Evolutionary conservation across 164 flowering plant genomes (phyloP).

Genomic region (Euptelea pleiosperma): DNA sequence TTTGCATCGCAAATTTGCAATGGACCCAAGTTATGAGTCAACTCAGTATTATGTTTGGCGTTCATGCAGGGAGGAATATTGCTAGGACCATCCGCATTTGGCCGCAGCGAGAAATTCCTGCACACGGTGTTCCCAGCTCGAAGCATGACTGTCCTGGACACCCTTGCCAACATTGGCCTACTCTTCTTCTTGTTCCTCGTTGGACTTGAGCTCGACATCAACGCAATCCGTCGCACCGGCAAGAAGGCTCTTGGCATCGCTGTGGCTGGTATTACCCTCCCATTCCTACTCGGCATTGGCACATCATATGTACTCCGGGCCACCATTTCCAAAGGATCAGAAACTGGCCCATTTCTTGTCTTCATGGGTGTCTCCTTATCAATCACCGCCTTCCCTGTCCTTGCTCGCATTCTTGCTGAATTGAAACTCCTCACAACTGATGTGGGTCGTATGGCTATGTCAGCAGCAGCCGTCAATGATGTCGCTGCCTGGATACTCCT

Average conservation of each 20-base stretch:
- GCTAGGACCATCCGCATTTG: slow-evolving; percentile 31
- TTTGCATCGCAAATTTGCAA: too few species aligned
- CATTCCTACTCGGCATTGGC: slow-evolving; percentile 27
- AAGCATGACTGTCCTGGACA: slow-evolving; percentile 30
- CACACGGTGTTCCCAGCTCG: slow-evolving; percentile 23
- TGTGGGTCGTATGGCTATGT: slow-evolving; percentile 34
- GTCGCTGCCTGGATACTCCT: slow-evolving; percentile 37
- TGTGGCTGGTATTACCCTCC: slow-evolving; percentile 24
- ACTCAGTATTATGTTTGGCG: too few species aligned
- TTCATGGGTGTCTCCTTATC: slow-evolving; percentile 38
- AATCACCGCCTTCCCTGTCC: slow-evolving; percentile 37
- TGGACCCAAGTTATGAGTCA: too few species aligned
- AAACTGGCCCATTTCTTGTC: slow-evolving; percentile 22
- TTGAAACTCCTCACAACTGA: slow-evolving; percentile 34
- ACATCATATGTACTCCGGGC: slow-evolving; percentile 21
- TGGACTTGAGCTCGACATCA: slow-evolving; percentile 28
- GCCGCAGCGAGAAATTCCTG: slow-evolving; percentile 23
- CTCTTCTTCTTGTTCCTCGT: slow-evolving; percentile 32
- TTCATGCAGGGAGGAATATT: slow-evolving; percentile 28
- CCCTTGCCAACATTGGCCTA: slow-evolving; percentile 32
- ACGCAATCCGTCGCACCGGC: slow-evolving; percentile 23
- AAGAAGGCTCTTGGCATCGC: slow-evolving; percentile 28
- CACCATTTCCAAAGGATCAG: slow-evolving; percentile 22
- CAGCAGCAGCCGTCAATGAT: slow-evolving; percentile 37
- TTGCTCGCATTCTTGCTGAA: slow-evolving; percentile 37